A percentile compares a stretch with the other conserved stretches of the same genome.
These are phyloP conservation scores for Polytolypa hystricis DNA, from an alignment of 2,329 filamentous ascomycete species.

Conservation along the genomic window DNA sequence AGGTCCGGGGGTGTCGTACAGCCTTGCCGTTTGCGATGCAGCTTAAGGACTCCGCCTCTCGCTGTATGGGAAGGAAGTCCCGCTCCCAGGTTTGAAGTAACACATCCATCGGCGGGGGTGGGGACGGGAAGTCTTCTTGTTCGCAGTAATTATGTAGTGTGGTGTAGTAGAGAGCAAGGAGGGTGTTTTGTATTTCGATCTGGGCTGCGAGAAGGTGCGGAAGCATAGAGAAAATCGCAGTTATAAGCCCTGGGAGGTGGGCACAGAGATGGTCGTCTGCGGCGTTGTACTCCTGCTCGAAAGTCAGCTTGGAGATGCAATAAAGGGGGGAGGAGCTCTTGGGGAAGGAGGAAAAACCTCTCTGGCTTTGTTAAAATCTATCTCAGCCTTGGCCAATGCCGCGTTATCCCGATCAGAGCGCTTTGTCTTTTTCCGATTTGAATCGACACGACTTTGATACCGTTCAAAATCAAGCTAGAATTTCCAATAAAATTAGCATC, in stretches of 20 bases:
- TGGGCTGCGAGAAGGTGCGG: constrained; percentile 59
- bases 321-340: too few relatives aligned
- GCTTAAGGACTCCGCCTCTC: constrained; percentile 54
- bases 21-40: constrained; percentile 58
- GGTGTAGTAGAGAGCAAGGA: constrained; percentile 71
- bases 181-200: constrained; percentile 64
- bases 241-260: constrained; percentile 59
- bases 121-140: constrained; percentile 57
- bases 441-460: constrained; percentile 59
- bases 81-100: constrained; percentile 57
- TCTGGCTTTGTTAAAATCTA: constrained; percentile 53
- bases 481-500: too few relatives aligned
- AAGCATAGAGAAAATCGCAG: constrained; percentile 61
- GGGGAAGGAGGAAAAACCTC: too few relatives aligned
- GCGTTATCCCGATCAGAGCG: constrained; percentile 63
- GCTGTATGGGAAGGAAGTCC: constrained; percentile 52
- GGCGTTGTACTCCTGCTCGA: constrained; percentile 54
- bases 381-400: constrained; percentile 58
- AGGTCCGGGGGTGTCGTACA: constrained; percentile 41
- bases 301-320: constrained; percentile 11
- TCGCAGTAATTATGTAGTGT: constrained; percentile 62
- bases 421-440: constrained; percentile 57
- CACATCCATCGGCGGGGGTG: constrained; percentile 60
- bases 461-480: constrained; percentile 64
- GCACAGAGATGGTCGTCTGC: constrained; percentile 64